A percentile compares a stretch with the other conserved stretches of the same genome.
phyloP scores from a whole-genome alignment of 192 early-diverging fungal genomes.

The Coemansia sp. region DNA sequence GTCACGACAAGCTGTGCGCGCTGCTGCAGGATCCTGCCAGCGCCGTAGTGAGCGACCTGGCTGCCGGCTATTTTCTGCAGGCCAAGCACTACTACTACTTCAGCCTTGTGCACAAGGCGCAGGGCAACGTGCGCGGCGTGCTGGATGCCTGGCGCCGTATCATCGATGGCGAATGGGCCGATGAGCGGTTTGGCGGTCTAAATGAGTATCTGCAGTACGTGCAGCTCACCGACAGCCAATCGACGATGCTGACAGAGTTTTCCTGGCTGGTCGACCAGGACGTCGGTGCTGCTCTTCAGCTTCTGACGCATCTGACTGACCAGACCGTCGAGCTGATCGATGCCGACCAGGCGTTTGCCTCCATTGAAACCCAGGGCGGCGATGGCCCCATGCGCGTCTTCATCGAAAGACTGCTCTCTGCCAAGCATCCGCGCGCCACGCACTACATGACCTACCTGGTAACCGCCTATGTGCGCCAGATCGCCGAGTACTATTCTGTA shows the following conservation, averaged over 20 bases:
- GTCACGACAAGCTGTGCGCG: slow-evolving; percentile 15
- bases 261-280: slow-evolving; percentile 26
- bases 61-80: slow-evolving; percentile 17
- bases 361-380: slow-evolving; percentile 14
- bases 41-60: slow-evolving; percentile 22
- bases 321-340: slow-evolving; percentile 23
- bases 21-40: slow-evolving; percentile 12
- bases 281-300: slow-evolving; percentile 14
- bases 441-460: slow-evolving; percentile 47
- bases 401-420: slow-evolving; percentile 40
- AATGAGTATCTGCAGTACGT: slow-evolving; percentile 36
- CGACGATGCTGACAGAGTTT: slow-evolving; percentile 21
- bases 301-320: slow-evolving; percentile 19
- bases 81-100: slow-evolving; percentile 34
- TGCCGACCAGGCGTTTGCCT: slow-evolving; percentile 24
- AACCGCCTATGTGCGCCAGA: slow-evolving; percentile 40
- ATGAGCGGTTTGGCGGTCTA: slow-evolving; percentile 34
- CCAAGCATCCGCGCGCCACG: slow-evolving; percentile 26
- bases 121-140: slow-evolving; percentile 12
- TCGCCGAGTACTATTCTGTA: slow-evolving; percentile 18
- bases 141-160: slow-evolving; percentile 40
- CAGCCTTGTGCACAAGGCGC: slow-evolving; percentile 34
- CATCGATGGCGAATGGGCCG: slow-evolving; percentile 19
- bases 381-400: slow-evolving; percentile 25
- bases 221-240: slow-evolving; percentile 10